A percentile compares a stretch with the other conserved stretches of the same genome.
Evolutionary conservation across 306 rosid genomes (phyloP).

Genomic region (Cucurbita argyrosperma): DNA sequence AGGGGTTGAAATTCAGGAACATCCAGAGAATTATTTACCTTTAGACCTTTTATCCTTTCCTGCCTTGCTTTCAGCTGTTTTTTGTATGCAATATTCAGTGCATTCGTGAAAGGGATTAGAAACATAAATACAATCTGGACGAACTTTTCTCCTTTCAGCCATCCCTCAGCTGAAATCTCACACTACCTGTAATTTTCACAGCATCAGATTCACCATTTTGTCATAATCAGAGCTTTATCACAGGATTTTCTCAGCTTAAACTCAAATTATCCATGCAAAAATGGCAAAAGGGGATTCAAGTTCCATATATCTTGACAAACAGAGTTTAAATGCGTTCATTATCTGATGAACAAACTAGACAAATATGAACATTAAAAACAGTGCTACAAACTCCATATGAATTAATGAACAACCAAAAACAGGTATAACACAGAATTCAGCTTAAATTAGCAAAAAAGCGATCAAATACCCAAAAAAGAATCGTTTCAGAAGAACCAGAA

Average conservation of each 20-base stretch:
- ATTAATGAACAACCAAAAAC: background rate
- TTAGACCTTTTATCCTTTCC: constrained; percentile 35
- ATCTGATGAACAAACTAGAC: background rate
- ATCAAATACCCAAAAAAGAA: background rate
- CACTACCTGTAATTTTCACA: constrained; percentile 8
- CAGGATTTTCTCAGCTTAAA: background rate
- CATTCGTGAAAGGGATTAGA: constrained; percentile 89
- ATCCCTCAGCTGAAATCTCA: constrained; percentile 18
- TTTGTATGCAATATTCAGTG: constrained; percentile 44
- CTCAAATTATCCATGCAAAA: background rate
- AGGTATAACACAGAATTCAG: background rate
- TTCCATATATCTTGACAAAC: background rate
- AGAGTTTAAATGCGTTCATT: background rate
- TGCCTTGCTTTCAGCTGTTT: constrained; percentile 47
- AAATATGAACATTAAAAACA: background rate
- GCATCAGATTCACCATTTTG: background rate
- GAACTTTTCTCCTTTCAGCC: constrained; percentile 43
- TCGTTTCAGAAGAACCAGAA: background rate
- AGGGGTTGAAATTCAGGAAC: background rate
- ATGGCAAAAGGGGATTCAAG: background rate
- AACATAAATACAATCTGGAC: constrained; percentile 44
- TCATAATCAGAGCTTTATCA: background rate
- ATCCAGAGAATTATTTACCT: constrained; percentile 19
- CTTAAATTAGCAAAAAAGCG: background rate
- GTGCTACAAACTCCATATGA: background rate